These are phyloP conservation scores for Meira nashicola DNA, from an alignment of 1,284 basidiomycete genomes.

Conservation along the genomic window DNA sequence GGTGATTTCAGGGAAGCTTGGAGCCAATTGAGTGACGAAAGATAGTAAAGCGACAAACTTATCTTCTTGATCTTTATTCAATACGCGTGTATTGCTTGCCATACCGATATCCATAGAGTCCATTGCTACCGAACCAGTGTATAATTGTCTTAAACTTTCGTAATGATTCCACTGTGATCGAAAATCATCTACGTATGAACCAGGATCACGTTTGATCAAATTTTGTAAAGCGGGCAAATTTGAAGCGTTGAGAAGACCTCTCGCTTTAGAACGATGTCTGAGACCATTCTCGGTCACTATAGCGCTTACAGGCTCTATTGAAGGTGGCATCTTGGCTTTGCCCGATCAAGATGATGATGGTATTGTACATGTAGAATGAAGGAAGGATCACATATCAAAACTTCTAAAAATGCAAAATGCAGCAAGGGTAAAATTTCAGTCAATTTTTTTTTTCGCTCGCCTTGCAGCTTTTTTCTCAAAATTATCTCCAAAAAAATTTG, in stretches of 20 bases:
- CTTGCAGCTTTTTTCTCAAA: too few relatives aligned
- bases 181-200: constrained; percentile 90
- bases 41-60: constrained; percentile 65
- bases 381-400: not conserved
- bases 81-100: constrained; percentile 59
- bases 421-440: too few relatives aligned
- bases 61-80: constrained; percentile 64
- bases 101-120: constrained; percentile 4
- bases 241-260: constrained; percentile 48
- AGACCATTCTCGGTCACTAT: constrained; percentile 44
- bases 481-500: too few relatives aligned
- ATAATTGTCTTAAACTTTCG: constrained; percentile 77
- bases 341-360: not conserved
- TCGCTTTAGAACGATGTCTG: constrained; percentile 39
- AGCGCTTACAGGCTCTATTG: constrained; percentile 16
- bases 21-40: constrained; percentile 55
- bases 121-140: constrained; percentile 53
- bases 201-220: constrained; percentile 84
- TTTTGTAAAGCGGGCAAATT: constrained; percentile 76
- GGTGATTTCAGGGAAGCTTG: constrained; percentile 39
- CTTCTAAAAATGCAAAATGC: too few relatives aligned
- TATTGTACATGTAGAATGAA: not conserved
- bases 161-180: constrained; percentile 98
- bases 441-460: too few relatives aligned
- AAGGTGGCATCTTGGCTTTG: constrained; percentile 3